These are phyloP conservation scores for Scortechinia acanthostroma DNA, from an alignment of 2,329 filamentous ascomycete genomes.

Conservation along the genomic window DNA sequence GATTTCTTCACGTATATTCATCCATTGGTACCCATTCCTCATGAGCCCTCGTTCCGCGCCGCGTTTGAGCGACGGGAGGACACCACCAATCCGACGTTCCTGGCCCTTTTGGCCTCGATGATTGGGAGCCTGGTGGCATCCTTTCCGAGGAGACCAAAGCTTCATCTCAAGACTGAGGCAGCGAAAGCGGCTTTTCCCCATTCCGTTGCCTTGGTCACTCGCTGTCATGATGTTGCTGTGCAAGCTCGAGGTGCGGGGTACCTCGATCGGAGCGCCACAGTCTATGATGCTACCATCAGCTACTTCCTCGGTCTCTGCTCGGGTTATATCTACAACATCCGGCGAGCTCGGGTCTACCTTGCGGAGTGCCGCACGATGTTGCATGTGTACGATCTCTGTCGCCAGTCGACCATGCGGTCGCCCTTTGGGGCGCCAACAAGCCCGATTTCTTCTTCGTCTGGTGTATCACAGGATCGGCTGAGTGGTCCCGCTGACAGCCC, in stretches of 20 bases:
- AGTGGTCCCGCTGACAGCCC: not conserved
- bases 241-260: slow-evolving; percentile 32
- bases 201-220: slow-evolving; percentile 28
- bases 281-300: slow-evolving; percentile 32
- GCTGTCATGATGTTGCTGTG: slow-evolving; percentile 29
- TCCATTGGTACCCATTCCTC: slow-evolving; percentile 31
- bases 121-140: slow-evolving; percentile 30
- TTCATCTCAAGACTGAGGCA: slow-evolving; percentile 24
- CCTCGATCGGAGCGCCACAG: slow-evolving; percentile 26
- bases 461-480: too few relatives aligned
- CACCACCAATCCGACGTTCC: slow-evolving; percentile 25
- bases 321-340: slow-evolving; percentile 26
- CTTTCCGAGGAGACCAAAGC: slow-evolving; percentile 30
- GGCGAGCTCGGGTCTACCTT: slow-evolving; percentile 28
- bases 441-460: not conserved
- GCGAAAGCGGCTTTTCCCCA: slow-evolving; percentile 27
- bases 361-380: slow-evolving; percentile 30
- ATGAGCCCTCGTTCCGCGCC: slow-evolving; percentile 33
- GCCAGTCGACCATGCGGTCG: slow-evolving; percentile 9
- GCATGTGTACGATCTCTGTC: slow-evolving; percentile 25
- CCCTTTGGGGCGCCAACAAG: not conserved
- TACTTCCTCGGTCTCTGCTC: slow-evolving; percentile 30
- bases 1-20: slow-evolving; percentile 38
- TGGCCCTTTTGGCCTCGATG: slow-evolving; percentile 33
- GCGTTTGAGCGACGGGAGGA: slow-evolving; percentile 31